These are phyloP conservation scores for Arthrobotrys sinensis DNA, from an alignment of 2,329 filamentous ascomycete genomes.

Conservation along the genomic window DNA sequence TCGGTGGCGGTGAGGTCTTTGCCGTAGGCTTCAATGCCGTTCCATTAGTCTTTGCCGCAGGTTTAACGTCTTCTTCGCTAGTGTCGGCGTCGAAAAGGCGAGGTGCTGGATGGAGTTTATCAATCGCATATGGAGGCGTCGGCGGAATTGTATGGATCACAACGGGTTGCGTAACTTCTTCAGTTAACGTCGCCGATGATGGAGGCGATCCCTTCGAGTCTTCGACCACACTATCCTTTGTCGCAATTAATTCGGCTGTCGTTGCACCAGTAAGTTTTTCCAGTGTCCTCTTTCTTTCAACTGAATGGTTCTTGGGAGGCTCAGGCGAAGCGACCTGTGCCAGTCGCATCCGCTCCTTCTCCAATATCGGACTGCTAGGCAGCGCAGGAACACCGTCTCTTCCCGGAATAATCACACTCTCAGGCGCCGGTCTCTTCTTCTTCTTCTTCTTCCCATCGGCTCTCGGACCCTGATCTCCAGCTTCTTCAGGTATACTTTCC, in stretches of 20 bases:
- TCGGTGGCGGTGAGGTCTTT: constrained; percentile 41
- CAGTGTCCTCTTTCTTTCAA: constrained; percentile 40
- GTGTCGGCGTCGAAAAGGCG: constrained; percentile 38
- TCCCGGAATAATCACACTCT: constrained; percentile 52
- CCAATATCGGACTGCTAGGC: constrained; percentile 51
- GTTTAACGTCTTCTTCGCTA: constrained; percentile 35
- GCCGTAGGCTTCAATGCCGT: constrained; percentile 3
- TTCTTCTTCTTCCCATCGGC: constrained; percentile 47
- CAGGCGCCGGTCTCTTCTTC: constrained; percentile 44
- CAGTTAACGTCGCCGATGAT: constrained; percentile 55
- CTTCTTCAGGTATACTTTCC: constrained; percentile 59
- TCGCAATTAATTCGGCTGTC: background rate
- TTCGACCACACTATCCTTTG: background rate
- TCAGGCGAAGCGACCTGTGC: constrained; percentile 35
- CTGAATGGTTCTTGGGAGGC: constrained; percentile 24
- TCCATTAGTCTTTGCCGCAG: constrained; percentile 24
- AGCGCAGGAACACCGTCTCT: constrained; percentile 49
- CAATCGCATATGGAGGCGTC: constrained; percentile 41
- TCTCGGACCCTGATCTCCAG: constrained; percentile 9
- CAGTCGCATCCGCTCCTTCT: constrained; percentile 30
- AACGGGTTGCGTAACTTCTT: constrained; percentile 49
- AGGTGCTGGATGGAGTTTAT: constrained; percentile 29
- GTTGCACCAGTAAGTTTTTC: constrained; percentile 39
- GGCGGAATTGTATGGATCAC: constrained; percentile 52
- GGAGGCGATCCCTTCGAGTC: constrained; percentile 49